A percentile compares a stretch with the other conserved stretches of the same genome.
These are phyloP conservation scores for Colletotrichum viniferum DNA, from an alignment of 2,329 filamentous ascomycete species.

Conservation along the genomic window DNA sequence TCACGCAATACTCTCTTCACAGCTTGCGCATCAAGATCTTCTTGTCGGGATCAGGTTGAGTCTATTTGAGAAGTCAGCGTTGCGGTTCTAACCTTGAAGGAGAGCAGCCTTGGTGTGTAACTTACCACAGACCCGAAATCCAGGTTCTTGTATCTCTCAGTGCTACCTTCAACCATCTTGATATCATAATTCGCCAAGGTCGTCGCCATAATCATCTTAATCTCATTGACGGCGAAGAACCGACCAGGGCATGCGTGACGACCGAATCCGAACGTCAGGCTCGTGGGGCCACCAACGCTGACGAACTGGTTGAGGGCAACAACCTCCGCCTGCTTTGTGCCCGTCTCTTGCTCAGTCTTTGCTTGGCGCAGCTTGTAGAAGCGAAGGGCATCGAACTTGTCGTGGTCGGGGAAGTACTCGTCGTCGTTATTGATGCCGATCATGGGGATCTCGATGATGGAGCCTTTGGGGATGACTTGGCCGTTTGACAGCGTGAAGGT, in stretches of 20 bases:
- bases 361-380: constrained; percentile 15
- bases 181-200: constrained; percentile 46
- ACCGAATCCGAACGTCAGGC: constrained; percentile 41
- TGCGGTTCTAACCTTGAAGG: accelerated
- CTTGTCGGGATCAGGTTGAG: constrained; percentile 2
- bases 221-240: constrained; percentile 50
- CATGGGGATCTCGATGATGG: constrained; percentile 45
- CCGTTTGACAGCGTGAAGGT: constrained; percentile 59
- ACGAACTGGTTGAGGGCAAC: constrained; percentile 38
- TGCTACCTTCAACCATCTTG: constrained; percentile 30
- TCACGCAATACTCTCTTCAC: neutral
- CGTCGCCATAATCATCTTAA: constrained; percentile 47
- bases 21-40: constrained; percentile 6
- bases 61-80: neutral
- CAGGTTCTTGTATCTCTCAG: constrained; percentile 4
- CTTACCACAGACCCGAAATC: constrained; percentile 5
- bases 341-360: neutral
- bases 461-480: constrained; percentile 49
- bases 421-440: constrained; percentile 41
- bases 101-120: neutral
- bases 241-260: constrained; percentile 47
- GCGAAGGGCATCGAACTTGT: constrained; percentile 22
- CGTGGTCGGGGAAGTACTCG: constrained; percentile 35
- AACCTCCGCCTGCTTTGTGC: constrained; percentile 4
- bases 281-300: constrained; percentile 38